Percentiles rank a stretch among this genome's conserved stretches.
Conservation (phyloP, 495 filamentous ascomycete genomes). For the Penicillium maclennaniae region DNA sequence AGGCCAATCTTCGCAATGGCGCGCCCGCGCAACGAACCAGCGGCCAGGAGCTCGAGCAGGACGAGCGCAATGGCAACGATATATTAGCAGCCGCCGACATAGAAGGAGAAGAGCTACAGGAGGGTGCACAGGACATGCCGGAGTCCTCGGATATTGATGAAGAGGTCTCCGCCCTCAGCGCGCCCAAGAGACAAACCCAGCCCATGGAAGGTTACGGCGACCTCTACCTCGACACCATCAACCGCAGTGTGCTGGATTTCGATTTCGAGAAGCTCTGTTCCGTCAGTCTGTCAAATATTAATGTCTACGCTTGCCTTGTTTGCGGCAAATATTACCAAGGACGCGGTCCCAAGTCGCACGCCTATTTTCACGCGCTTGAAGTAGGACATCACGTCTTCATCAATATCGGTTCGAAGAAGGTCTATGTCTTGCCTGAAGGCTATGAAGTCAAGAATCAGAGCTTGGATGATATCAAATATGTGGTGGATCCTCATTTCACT, state of each 20-base stretch:
- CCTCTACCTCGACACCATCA: constrained; percentile 96
- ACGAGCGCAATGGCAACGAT: constrained; percentile 37
- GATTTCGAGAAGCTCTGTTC: constrained; percentile 99
- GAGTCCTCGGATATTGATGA: constrained; percentile 37
- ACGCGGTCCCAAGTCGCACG: constrained; percentile 86
- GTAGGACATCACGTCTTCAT: constrained; percentile 94
- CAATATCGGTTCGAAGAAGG: constrained; percentile 92
- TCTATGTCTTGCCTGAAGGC: constrained; percentile 93
- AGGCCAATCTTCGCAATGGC: constrained; percentile 37
- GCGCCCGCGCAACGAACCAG: constrained; percentile 36
- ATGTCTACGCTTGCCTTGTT: constrained; percentile 96
- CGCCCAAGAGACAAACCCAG: constrained; percentile 60
- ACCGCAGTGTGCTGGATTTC: constrained; percentile 82
- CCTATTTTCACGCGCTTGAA: constrained; percentile 97
- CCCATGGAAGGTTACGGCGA: constrained; percentile 89
- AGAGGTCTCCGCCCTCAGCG: constrained; percentile 38
- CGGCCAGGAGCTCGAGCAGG: constrained; percentile 29
- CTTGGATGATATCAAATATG: constrained; percentile 97
- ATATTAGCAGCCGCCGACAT: constrained; percentile 36
- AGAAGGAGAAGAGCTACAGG: constrained; percentile 40
- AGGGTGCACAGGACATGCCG: constrained; percentile 29
- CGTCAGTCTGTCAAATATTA: constrained; percentile 91
- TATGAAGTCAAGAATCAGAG: constrained; percentile 96
- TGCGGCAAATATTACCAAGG: constrained; percentile 98
- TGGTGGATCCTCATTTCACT: constrained; percentile 85